phyloP scores from a whole-genome alignment of 208 protist species.

The Leishmania major region DNA sequence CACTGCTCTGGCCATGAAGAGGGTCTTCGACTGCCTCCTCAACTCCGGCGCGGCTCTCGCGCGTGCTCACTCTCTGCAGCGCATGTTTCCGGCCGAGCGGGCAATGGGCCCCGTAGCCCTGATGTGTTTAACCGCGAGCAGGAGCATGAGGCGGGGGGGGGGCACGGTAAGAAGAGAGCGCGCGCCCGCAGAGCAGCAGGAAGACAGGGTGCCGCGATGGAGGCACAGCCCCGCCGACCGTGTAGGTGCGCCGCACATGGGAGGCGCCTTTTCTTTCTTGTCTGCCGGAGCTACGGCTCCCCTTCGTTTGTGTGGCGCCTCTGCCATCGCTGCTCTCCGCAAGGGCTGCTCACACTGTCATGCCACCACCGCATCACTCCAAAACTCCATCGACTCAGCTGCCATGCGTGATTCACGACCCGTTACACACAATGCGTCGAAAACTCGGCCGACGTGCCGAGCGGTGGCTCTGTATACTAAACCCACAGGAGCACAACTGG shows the following conservation, averaged over 20 bases:
- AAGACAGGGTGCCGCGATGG: neutral
- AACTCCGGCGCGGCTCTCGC: too few relatives aligned
- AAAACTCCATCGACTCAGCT: neutral
- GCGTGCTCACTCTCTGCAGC: too few relatives aligned
- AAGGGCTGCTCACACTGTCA: neutral
- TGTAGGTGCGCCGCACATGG: neutral
- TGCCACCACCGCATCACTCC: neutral
- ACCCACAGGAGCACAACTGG: neutral
- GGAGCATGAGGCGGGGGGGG: too few relatives aligned
- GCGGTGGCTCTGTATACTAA: neutral
- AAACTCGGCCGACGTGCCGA: neutral
- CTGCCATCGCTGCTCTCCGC: neutral
- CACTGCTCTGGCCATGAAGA: too few relatives aligned
- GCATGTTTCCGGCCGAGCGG: too few relatives aligned
- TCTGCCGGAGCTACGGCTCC: neutral
- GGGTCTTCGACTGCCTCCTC: too few relatives aligned
- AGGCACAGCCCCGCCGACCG: neutral
- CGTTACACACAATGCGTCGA: neutral
- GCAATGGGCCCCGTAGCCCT: too few relatives aligned
- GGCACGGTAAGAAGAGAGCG: too few relatives aligned
- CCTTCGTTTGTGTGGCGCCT: neutral
- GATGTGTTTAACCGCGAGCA: too few relatives aligned
- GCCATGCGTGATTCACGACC: neutral
- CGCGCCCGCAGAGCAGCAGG: too few relatives aligned
- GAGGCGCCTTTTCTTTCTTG: neutral